Evolutionary conservation across 192 early-diverging fungal genomes (phyloP), one percentile per base, ranked within the genome.

Genomic region (Linnemannia zychae): DNA sequence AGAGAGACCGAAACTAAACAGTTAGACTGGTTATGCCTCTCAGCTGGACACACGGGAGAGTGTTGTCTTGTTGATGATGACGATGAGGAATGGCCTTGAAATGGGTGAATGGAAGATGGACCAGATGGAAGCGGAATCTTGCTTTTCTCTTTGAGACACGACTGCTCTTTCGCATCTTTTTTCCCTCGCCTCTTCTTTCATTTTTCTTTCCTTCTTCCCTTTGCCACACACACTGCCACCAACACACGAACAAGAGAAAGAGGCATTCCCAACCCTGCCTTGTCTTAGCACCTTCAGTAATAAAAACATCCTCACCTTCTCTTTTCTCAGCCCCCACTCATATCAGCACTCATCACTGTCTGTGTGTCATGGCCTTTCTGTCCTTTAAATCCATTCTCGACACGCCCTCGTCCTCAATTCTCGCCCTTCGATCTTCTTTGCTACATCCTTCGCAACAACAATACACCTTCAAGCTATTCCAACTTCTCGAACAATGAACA

Each of bases 401-500:
- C 57, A 63, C 28, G 0, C 22, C 52, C 50, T 60, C 53, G 7
- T n/a, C 52, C 37, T 7, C 22, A 3, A 12, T 47, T 28, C 44
- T 44, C 69, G 18, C 46, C 40, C 7, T 71, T 18, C 33, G 7
- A 1, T 24, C 22, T 37, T 24, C 34, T 75, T 47, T 24, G n/a
- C 57, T 18, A 31, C 33, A 18, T 34, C 28, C 22, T 17, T 74
- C n/a, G 12, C 7, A 38, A 15, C 24, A 38, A 48, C 53, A 37
- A 24, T 15, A 24, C 49, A 63, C 34, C 11, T 28, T 16, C 28
- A 50, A 37, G n/a, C n/a, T n/a, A n/a, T n/a, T n/a, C n/a, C 31
- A 12, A 24, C 1, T 31, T 13, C 0, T 18, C 6, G 47, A 18
- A 28, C 67, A 67, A 84, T 84, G 82, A 84, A 84, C 31, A 52